Conservation (phyloP, 2,329 filamentous ascomycete species). For the Rhinocladiella similis region DNA sequence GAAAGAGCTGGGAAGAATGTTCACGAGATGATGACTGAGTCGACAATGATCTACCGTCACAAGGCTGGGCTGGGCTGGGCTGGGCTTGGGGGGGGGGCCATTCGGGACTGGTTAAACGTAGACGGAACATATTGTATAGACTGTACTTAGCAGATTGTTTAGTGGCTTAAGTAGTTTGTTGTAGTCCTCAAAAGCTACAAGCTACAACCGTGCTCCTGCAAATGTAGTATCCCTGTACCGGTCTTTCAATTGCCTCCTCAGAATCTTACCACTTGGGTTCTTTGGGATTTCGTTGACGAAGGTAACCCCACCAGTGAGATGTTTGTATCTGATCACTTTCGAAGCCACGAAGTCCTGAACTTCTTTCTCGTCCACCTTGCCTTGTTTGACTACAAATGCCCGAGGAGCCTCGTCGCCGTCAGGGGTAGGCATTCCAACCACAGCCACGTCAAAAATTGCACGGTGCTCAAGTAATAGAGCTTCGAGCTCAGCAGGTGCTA, state of each 20-base stretch:
- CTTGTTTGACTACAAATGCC: constrained; percentile 45
- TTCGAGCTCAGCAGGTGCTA: constrained; percentile 51
- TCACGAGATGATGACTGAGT: no score
- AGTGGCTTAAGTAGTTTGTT: no score
- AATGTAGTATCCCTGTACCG: no score
- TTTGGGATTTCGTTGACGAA: constrained; percentile 53
- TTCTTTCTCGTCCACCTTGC: constrained; percentile 39
- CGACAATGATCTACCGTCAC: no score
- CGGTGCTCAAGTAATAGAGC: constrained; percentile 46
- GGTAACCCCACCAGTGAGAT: constrained; percentile 47
- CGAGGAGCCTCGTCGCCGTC: constrained; percentile 35
- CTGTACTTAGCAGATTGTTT: no score
- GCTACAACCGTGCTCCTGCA: no score
- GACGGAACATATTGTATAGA: no score
- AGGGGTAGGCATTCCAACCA: constrained; percentile 46
- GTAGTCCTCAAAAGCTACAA: no score
- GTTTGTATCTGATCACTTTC: constrained; percentile 50
- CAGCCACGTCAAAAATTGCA: constrained; percentile 46
- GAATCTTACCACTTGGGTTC: constrained; percentile 52
- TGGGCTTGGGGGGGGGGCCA: no score
- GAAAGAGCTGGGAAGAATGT: no score
- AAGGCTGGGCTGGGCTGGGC: no score
- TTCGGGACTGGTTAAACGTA: no score
- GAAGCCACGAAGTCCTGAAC: constrained; percentile 32
- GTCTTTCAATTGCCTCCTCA: constrained; percentile 32